A percentile compares a stretch with the other conserved stretches of the same genome.
Conservation (phyloP, 2,329 filamentous ascomycete species). For the Anthostomella pinea region DNA sequence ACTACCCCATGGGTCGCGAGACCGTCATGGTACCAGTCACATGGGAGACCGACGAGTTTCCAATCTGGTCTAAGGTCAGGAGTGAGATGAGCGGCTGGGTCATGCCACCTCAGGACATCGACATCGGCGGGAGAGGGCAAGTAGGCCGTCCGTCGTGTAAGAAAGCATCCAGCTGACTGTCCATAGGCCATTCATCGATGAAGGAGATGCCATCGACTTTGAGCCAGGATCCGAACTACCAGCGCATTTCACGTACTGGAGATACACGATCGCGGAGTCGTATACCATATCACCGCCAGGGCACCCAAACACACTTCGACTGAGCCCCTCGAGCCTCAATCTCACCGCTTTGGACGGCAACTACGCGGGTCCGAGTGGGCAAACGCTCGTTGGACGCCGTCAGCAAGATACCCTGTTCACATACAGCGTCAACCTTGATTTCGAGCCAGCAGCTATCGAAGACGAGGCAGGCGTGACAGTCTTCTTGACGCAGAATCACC, state of each 20-base stretch:
- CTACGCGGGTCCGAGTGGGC: slow-evolving; percentile 43
- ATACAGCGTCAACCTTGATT: slow-evolving; percentile 46
- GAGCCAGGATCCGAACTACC: slow-evolving; percentile 42
- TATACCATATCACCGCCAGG: slow-evolving; percentile 45
- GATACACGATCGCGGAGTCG: slow-evolving; percentile 45
- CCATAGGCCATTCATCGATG: slow-evolving; percentile 39
- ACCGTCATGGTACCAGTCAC: slow-evolving; percentile 39
- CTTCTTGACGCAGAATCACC: slow-evolving; percentile 53
- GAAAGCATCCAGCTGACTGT: too few relatives aligned
- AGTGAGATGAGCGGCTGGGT: slow-evolving; percentile 36
- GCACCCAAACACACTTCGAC: slow-evolving; percentile 41
- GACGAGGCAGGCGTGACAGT: slow-evolving; percentile 52
- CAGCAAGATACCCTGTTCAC: slow-evolving; percentile 55
- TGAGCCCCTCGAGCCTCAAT: slow-evolving; percentile 49
- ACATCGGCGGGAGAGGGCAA: slow-evolving; percentile 27
- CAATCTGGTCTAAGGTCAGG: slow-evolving; percentile 33
- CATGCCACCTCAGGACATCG: slow-evolving; percentile 13
- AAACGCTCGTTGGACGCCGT: slow-evolving; percentile 52
- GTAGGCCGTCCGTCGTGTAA: too few relatives aligned
- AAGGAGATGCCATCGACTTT: slow-evolving; percentile 47
- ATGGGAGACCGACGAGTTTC: slow-evolving; percentile 35
- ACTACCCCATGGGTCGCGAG: slow-evolving; percentile 44
- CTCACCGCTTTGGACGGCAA: slow-evolving; percentile 52
- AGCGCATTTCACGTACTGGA: slow-evolving; percentile 54
- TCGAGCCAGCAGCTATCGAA: slow-evolving; percentile 33